A percentile compares a stretch with the other conserved stretches of the same genome.
phyloP scores from a whole-genome alignment of 805 yeast genomes.

The Metschnikowia chrysomelidarum region DNA sequence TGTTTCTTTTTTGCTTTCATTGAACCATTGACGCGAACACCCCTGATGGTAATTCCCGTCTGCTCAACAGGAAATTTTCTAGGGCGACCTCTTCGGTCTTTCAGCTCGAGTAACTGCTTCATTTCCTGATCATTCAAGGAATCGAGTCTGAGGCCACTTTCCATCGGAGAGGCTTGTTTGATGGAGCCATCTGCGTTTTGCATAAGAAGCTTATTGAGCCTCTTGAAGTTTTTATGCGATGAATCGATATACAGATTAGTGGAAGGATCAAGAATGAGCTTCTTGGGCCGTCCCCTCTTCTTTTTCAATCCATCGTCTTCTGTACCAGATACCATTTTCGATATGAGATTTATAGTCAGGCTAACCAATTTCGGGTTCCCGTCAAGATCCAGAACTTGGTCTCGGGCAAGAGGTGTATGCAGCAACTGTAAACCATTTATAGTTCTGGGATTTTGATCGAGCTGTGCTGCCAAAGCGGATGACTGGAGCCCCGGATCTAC shows the following conservation, averaged over 20 bases:
- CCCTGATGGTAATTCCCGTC: conserved; percentile 44
- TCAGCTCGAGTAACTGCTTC: conserved; percentile 34
- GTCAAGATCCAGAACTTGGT: conserved; percentile 2
- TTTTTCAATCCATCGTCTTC: conserved; percentile 24
- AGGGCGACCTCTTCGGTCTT: conserved; percentile 51
- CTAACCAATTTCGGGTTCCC: neutral
- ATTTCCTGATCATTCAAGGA: conserved; percentile 13
- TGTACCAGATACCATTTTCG: conserved; percentile 11
- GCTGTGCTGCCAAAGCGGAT: conserved; percentile 1
- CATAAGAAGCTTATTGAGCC: conserved; percentile 31
- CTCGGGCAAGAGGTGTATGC: conserved; percentile 2
- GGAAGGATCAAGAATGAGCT: conserved; percentile 41
- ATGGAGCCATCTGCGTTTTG: conserved; percentile 11
- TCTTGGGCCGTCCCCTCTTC: conserved; percentile 43
- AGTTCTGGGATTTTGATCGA: conserved; percentile 1
- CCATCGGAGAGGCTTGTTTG: conserved; percentile 9
- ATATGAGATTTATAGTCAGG: conserved; percentile 4
- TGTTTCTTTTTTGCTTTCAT: conserved; percentile 12
- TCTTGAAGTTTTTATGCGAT: conserved; percentile 41
- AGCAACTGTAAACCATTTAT: conserved; percentile 3
- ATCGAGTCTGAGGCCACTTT: conserved; percentile 11
- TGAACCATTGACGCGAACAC: conserved; percentile 41
- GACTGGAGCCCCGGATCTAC: conserved; percentile 2
- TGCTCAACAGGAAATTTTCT: conserved; percentile 48
- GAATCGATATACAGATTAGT: conserved; percentile 41